Evolutionary conservation across 2,329 filamentous ascomycete genomes (phyloP).

Genomic region (Fusarium tricinctum): DNA sequence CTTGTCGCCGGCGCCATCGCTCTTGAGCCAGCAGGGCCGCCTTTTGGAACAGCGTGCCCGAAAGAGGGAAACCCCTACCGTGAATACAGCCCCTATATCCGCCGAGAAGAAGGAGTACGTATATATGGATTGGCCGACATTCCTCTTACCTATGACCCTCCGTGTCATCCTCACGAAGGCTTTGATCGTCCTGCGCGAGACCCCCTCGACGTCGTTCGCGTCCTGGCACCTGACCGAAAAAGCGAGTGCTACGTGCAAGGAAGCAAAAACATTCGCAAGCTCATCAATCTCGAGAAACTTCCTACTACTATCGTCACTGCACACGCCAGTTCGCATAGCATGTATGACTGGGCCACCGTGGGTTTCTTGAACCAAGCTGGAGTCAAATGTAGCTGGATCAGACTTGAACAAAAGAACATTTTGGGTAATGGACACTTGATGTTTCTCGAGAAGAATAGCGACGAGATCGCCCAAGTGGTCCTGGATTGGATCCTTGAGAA

Average conservation of each 20-base stretch:
- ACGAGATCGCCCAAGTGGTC: slow-evolving; percentile 57
- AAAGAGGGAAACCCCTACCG: slow-evolving; percentile 23
- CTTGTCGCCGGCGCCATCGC: slow-evolving; percentile 64
- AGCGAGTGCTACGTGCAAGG: slow-evolving; percentile 46
- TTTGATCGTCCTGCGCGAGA: slow-evolving; percentile 14
- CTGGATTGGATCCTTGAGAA: slow-evolving; percentile 55
- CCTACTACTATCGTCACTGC: slow-evolving; percentile 65
- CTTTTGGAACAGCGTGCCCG: slow-evolving; percentile 54
- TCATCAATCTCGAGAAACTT: slow-evolving; percentile 64
- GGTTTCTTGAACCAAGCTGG: slow-evolving; percentile 67
- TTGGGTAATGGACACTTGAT: slow-evolving; percentile 69
- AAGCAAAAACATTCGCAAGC: slow-evolving; percentile 50
- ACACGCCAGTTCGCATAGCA: slow-evolving; percentile 67
- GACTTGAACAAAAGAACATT: slow-evolving; percentile 60
- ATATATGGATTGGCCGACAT: slow-evolving; percentile 59
- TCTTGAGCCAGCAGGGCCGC: slow-evolving; percentile 68
- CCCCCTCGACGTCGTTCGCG: slow-evolving; percentile 35
- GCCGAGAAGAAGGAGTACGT: slow-evolving; percentile 50
- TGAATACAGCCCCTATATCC: slow-evolving; percentile 42
- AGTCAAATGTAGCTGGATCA: slow-evolving; percentile 59
- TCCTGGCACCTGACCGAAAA: slow-evolving; percentile 20
- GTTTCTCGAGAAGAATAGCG: slow-evolving; percentile 67
- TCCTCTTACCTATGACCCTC: slow-evolving; percentile 59
- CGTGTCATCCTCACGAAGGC: slow-evolving; percentile 37
- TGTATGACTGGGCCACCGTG: slow-evolving; percentile 69